Base-by-base conservation (phyloP, 306 rosid species). In the Ormosia emarginata region DNA sequence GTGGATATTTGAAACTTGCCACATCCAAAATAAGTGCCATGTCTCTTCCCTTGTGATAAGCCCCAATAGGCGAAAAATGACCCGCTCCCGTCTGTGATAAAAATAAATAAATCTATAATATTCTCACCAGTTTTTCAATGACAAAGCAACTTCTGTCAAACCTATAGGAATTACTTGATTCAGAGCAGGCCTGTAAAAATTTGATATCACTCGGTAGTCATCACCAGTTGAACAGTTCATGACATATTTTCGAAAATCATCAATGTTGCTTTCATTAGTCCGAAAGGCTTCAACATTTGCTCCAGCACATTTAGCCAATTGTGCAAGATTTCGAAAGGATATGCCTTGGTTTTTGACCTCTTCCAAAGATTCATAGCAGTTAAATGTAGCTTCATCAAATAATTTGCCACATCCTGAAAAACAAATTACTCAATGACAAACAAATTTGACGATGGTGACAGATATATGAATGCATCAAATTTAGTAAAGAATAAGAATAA, bases 41-140 rank as follows among this genome's bases (percentile, higher is more conserved):
- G 24, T 24, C 24, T 65, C 57, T 86, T 69, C 75, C 91, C 81
- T 81, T 88, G 79, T 91, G 93, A 86, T 87, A 91, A 49, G 91
- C 93, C 49, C 93, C 95, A 75, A 91, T 89, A 29, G 95, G 95
- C 15, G 95, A 91, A 87, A 91, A 91, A 83, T 91, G 95, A 80
- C 95, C 95, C 7, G 87, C 87, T 84, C 95, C 95, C 0, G 91
- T 89, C 95, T 91, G 86, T 75, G 77, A 62, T 56, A 64, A 65
- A 71, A 71, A 71, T 53, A 37, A 37, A 2, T 5, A 37, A 1
- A 6, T 9, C 14, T 15, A 71, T 69, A 32, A 30, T 8, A 3
- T 37, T 10, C 44, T 37, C 62, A 24, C 24, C 24, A 24, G 24
- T 24, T 24, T 24, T 24, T 24, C 24, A 24, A 24, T 24, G 24